phyloP scores from a whole-genome alignment of 352 stramenopile species.

The Phytophthora pini region DNA sequence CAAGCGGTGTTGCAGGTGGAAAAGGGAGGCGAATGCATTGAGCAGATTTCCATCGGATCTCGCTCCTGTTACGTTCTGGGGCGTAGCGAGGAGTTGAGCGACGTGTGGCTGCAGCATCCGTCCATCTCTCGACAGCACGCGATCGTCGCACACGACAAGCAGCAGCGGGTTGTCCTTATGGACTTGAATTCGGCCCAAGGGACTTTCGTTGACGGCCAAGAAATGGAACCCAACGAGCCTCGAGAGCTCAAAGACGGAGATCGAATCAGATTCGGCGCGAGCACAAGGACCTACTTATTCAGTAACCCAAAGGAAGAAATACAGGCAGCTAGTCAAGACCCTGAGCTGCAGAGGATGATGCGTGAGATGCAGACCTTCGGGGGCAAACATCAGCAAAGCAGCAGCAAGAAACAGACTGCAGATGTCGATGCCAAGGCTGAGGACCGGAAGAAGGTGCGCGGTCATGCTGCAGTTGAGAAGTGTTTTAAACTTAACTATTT shows the following conservation, averaged over 20 bases:
- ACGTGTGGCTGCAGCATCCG: slow-evolving; percentile 79
- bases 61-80: slow-evolving; percentile 76
- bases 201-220: slow-evolving; percentile 79
- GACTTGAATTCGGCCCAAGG: slow-evolving; percentile 88
- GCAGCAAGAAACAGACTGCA: background rate
- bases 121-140: slow-evolving; percentile 87
- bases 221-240: slow-evolving; percentile 62
- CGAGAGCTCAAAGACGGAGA: slow-evolving; percentile 52
- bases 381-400: slow-evolving; percentile 27
- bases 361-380: slow-evolving; percentile 61
- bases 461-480: background rate
- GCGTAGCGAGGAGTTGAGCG: slow-evolving; percentile 76
- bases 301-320: slow-evolving; percentile 28
- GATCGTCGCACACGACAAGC: slow-evolving; percentile 69
- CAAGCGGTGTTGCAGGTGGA: slow-evolving; percentile 57
- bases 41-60: slow-evolving; percentile 52
- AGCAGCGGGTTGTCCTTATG: slow-evolving; percentile 61
- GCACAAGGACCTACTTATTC: slow-evolving; percentile 67
- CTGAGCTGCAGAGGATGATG: slow-evolving; percentile 47
- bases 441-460: slow-evolving; percentile 48
- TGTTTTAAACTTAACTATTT: slow-evolving; percentile 2
- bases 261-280: slow-evolving; percentile 63
- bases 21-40: slow-evolving; percentile 54
- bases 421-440: slow-evolving; percentile 9
- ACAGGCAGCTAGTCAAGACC: slow-evolving; percentile 16